These are phyloP conservation scores for Leucaena leucocephala DNA, from an alignment of 306 rosid genomes.

Conservation along the genomic window DNA sequence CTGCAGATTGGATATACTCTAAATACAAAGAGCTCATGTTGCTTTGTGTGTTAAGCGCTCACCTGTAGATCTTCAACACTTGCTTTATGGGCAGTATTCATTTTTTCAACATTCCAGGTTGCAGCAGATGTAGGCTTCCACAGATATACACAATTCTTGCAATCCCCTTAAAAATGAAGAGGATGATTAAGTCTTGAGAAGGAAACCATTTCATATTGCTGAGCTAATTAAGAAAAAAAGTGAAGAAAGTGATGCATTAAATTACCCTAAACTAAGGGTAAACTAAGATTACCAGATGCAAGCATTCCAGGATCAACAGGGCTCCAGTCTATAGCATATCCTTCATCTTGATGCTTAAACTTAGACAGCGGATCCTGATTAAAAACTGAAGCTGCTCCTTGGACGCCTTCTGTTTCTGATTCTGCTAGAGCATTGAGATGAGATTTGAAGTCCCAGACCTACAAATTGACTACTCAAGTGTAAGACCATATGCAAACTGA, in stretches of 20 bases:
- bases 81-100: constrained; percentile 33
- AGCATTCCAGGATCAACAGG: constrained; percentile 81
- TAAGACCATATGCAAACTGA: constrained; percentile 28
- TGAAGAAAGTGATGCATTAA: constrained; percentile 13
- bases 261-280: constrained; percentile 14
- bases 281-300: constrained; percentile 62
- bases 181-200: not conserved
- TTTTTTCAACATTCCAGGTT: constrained; percentile 68
- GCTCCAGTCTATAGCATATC: constrained; percentile 93
- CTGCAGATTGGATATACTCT: constrained; percentile 13
- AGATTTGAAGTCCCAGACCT: constrained; percentile 92
- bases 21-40: constrained; percentile 35
- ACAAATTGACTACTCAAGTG: constrained; percentile 31
- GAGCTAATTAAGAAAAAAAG: constrained; percentile 9
- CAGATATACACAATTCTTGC: constrained; percentile 68
- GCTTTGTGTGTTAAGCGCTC: too few species aligned
- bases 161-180: constrained; percentile 64
- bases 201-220: constrained; percentile 11
- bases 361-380: constrained; percentile 69
- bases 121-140: constrained; percentile 85
- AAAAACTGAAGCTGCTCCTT: constrained; percentile 69
- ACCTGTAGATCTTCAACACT: too few species aligned
- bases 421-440: constrained; percentile 81
- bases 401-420: constrained; percentile 66
- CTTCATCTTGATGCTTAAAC: constrained; percentile 84